Evolutionary conservation across 192 early-diverging fungal genomes (phyloP).

Genomic region (Coemansia sp.): DNA sequence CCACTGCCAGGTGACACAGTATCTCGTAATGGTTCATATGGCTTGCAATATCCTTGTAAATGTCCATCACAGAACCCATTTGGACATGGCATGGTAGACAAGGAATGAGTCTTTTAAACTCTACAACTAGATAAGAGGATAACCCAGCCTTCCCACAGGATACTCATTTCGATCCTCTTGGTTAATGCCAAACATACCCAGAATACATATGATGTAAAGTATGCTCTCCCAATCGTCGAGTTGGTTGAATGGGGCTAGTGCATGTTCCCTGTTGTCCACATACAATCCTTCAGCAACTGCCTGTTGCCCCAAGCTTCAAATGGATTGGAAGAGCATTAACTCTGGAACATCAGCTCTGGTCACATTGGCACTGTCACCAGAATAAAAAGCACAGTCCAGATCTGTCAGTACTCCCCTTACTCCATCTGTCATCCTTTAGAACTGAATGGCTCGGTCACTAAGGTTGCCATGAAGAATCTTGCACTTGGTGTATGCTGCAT

Average conservation of each 20-base stretch:
- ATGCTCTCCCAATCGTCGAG: not conserved
- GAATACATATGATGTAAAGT: not conserved
- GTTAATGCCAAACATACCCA: not conserved
- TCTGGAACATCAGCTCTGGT: not conserved
- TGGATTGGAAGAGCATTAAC: constrained; percentile 21
- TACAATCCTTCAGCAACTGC: too few species aligned
- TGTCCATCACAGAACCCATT: too few species aligned
- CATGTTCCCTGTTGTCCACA: too few species aligned
- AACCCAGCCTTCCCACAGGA: too few species aligned
- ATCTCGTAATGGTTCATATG: too few species aligned
- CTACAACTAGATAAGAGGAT: too few species aligned
- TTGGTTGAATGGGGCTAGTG: too few species aligned
- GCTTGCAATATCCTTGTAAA: too few species aligned
- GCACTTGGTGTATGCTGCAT: not conserved
- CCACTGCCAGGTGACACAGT: too few species aligned
- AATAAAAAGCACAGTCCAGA: not conserved
- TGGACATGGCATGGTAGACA: too few species aligned
- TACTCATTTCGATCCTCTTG: not conserved
- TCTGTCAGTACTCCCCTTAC: not conserved
- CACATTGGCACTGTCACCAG: too few species aligned
- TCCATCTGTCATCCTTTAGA: not conserved
- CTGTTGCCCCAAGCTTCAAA: constrained; percentile 14
- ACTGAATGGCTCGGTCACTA: not conserved
- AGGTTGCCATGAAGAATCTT: not conserved
- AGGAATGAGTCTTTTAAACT: too few species aligned